phyloP scores from a whole-genome alignment of 768 basidiomycete genomes.

The Amanita subjunquillea region DNA sequence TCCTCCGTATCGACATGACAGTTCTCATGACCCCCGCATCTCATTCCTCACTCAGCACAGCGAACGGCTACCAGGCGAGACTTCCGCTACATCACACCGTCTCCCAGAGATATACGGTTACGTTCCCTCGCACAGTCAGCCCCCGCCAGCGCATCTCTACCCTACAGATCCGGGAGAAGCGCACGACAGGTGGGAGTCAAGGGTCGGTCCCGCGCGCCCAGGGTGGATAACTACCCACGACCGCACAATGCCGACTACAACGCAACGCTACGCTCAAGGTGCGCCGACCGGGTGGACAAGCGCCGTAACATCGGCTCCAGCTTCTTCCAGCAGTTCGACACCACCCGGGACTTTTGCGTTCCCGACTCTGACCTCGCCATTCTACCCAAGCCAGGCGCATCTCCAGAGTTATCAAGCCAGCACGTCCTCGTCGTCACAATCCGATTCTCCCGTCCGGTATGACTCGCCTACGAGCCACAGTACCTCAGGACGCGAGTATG shows the following conservation, averaged over 20 bases:
- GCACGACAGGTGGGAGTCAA: constrained; percentile 8
- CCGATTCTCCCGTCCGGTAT: constrained; percentile 20
- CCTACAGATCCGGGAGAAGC: constrained; percentile 2
- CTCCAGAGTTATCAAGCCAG: constrained; percentile 18
- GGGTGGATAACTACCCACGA: constrained; percentile 3
- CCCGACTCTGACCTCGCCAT: constrained; percentile 48
- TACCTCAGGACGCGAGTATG: constrained; percentile 4
- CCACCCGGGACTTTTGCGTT: constrained; percentile 20
- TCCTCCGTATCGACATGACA: constrained; percentile 5
- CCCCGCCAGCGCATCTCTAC: constrained; percentile 5
- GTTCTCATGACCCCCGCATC: constrained; percentile 15
- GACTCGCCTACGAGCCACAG: constrained; percentile 7
- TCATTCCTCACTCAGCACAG: constrained; percentile 10
- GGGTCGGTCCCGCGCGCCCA: neutral
- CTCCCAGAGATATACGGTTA: constrained; percentile 6
- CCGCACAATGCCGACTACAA: neutral
- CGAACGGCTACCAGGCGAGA: constrained; percentile 1
- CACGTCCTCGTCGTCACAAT: constrained; percentile 13
- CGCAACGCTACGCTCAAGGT: neutral
- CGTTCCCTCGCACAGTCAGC: neutral
- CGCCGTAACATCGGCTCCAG: neutral
- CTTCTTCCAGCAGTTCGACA: neutral
- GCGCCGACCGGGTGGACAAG: constrained; percentile 1
- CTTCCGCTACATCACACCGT: neutral
- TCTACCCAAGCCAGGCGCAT: constrained; percentile 34